These are phyloP conservation scores for Mrakia frigida DNA, from an alignment of 768 basidiomycete species.

Conservation along the genomic window DNA sequence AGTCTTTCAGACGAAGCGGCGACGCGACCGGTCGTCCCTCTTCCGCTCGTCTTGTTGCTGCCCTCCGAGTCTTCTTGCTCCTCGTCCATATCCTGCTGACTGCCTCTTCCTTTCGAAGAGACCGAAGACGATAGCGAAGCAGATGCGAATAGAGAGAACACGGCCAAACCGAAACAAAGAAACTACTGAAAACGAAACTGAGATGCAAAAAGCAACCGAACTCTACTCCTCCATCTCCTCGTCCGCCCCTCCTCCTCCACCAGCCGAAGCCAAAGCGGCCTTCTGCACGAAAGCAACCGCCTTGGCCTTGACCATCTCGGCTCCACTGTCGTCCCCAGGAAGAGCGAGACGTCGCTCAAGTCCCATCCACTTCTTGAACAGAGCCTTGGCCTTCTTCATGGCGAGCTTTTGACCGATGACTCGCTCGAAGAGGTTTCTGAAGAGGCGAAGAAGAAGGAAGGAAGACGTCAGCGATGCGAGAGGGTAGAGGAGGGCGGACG, in stretches of 20 bases:
- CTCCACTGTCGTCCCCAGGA: constrained; percentile 75
- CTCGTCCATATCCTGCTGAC: too few relatives aligned
- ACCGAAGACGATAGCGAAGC: too few relatives aligned
- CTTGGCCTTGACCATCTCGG: constrained; percentile 71
- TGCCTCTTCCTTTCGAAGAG: too few relatives aligned
- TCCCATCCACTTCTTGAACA: constrained; percentile 97
- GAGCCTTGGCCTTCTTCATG: constrained; percentile 89
- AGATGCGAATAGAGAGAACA: too few relatives aligned
- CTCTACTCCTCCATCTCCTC: constrained; percentile 29
- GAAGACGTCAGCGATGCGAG: background rate
- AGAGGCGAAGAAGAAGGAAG: background rate
- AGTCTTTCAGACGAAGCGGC: too few relatives aligned
- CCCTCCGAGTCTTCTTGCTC: too few relatives aligned
- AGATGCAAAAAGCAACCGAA: background rate
- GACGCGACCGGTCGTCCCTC: too few relatives aligned
- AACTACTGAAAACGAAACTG: too few relatives aligned
- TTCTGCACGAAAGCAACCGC: constrained; percentile 72
- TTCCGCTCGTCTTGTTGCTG: too few relatives aligned
- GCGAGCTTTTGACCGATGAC: constrained; percentile 81
- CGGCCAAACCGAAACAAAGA: too few relatives aligned
- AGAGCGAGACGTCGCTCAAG: constrained; percentile 63
- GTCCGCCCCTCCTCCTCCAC: constrained; percentile 19
- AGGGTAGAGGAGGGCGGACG: background rate
- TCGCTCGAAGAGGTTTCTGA: constrained; percentile 79
- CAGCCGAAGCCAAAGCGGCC: constrained; percentile 20